A percentile compares a stretch with the other conserved stretches of the same genome.
Evolutionary conservation across 2,329 filamentous ascomycete genomes (phyloP).

Genomic region (Fusarium sp.): DNA sequence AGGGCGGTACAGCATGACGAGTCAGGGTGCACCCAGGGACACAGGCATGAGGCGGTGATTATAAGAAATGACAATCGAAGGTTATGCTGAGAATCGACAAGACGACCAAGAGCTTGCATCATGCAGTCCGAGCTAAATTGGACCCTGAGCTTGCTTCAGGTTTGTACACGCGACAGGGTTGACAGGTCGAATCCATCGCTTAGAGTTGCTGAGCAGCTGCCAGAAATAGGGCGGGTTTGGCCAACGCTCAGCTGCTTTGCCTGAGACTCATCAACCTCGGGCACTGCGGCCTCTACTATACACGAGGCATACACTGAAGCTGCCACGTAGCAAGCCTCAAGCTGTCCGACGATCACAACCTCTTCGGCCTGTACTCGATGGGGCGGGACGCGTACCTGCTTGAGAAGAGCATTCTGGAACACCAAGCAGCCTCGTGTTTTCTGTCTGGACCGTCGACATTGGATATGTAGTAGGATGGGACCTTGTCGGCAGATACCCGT

Average conservation of each 20-base stretch:
- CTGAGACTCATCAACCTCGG: neutral
- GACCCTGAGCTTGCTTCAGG: conserved; percentile 6
- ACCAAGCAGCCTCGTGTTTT: neutral
- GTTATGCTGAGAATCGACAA: conserved; percentile 1
- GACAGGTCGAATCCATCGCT: neutral
- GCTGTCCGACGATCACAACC: neutral
- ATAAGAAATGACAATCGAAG: conserved; percentile 2
- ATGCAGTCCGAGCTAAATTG: conserved; percentile 6
- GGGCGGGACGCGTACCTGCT: conserved; percentile 9
- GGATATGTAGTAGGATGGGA: neutral
- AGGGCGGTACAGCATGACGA: neutral
- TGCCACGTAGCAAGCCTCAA: conserved; percentile 18
- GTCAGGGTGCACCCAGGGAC: neutral
- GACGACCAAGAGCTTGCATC: conserved; percentile 4
- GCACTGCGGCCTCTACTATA: neutral
- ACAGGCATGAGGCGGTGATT: neutral
- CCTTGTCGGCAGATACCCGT: conserved; percentile 6
- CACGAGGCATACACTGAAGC: neutral
- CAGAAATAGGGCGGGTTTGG: neutral
- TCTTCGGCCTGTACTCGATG: neutral
- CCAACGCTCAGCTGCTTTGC: neutral
- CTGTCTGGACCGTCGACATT: neutral
- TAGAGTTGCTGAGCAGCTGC: neutral
- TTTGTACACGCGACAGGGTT: neutral
- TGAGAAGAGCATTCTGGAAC: neutral